Conservation (phyloP, 768 basidiomycete genomes). For the Lactifluus piperatus region DNA sequence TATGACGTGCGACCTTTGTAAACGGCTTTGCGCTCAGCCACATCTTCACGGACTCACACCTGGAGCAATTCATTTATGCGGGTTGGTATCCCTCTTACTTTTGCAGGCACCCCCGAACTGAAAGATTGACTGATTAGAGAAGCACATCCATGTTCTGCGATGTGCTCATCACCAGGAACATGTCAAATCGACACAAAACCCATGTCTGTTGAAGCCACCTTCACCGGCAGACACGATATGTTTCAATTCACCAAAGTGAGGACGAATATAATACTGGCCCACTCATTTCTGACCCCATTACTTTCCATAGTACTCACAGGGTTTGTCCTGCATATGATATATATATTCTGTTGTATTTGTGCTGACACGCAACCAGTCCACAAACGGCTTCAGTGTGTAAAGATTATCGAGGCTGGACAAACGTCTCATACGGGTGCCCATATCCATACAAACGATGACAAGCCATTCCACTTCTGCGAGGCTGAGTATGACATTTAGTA, state of each 20-base stretch:
- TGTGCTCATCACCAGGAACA: constrained; percentile 40
- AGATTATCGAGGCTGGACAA: constrained; percentile 36
- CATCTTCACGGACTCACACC: constrained; percentile 45
- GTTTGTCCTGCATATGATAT: constrained; percentile 23
- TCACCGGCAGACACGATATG: constrained; percentile 48
- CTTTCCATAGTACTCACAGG: constrained; percentile 42
- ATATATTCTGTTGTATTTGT: too few relatives aligned
- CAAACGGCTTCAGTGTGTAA: constrained; percentile 42
- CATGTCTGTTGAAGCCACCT: constrained; percentile 52
- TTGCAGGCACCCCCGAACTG: background rate
- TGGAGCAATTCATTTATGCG: constrained; percentile 44
- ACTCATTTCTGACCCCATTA: background rate
- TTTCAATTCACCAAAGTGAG: constrained; percentile 58
- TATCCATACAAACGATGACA: constrained; percentile 36
- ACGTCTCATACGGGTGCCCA: constrained; percentile 41
- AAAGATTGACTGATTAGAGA: constrained; percentile 30
- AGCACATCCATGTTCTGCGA: constrained; percentile 37
- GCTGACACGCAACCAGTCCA: constrained; percentile 29
- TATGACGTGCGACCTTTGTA: too few relatives aligned
- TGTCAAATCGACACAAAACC: constrained; percentile 54
- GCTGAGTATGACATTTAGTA: constrained; percentile 27
- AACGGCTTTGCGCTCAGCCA: constrained; percentile 38
- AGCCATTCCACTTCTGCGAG: constrained; percentile 49
- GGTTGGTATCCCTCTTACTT: constrained; percentile 29
- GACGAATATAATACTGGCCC: background rate